Evolutionary conservation across 225 moss, liverwort and hornwort genomes (phyloP).

Genomic region (Lunularia cruciata): DNA sequence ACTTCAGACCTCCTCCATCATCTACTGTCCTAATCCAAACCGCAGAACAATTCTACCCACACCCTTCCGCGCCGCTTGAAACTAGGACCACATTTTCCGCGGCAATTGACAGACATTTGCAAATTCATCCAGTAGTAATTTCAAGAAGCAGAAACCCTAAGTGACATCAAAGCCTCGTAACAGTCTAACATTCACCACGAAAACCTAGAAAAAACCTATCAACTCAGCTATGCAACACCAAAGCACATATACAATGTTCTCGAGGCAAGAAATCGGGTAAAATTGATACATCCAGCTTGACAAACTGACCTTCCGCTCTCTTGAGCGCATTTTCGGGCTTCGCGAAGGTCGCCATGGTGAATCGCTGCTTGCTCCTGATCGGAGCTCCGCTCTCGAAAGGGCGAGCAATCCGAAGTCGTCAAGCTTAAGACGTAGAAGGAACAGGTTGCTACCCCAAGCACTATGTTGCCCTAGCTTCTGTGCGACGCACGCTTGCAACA

Average conservation of each 20-base stretch:
- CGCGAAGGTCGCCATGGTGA: constrained; percentile 93
- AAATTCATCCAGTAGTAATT: no score
- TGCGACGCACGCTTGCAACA: constrained; percentile 18
- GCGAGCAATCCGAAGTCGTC: background rate
- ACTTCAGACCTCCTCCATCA: background rate
- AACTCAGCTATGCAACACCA: background rate
- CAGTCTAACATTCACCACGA: background rate
- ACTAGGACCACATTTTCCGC: no score
- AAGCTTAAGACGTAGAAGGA: constrained; percentile 17
- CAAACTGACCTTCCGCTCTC: constrained; percentile 79
- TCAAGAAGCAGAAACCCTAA: no score
- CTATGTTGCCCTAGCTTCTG: constrained; percentile 24
- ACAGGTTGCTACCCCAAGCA: constrained; percentile 9
- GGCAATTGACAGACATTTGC: no score
- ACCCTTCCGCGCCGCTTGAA: no score
- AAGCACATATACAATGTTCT: background rate
- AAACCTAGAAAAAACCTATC: constrained; percentile 15
- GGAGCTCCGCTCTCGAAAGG: constrained; percentile 24
- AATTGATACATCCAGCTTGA: background rate
- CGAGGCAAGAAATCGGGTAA: background rate
- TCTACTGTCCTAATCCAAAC: background rate
- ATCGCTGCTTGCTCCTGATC: constrained; percentile 16
- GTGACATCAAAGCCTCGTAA: background rate
- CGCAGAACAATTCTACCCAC: background rate
- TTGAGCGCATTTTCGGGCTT: constrained; percentile 99